phyloP scores from a whole-genome alignment of 2,329 filamentous ascomycete genomes.

The Sporothrix euskadiensis region DNA sequence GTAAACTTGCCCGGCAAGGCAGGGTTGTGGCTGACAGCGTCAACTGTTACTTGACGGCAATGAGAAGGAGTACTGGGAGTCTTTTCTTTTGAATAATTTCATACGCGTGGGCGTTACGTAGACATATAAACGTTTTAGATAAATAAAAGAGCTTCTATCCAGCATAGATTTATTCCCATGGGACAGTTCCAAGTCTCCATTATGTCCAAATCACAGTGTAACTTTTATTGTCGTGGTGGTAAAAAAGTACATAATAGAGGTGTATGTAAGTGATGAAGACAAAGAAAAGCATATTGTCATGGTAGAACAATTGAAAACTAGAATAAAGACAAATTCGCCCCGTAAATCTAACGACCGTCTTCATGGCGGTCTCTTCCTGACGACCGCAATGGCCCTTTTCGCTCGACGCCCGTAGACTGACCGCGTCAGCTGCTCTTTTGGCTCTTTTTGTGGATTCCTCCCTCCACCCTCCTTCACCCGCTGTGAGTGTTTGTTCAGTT shows the following conservation, averaged over 20 bases:
- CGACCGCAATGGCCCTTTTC: neutral
- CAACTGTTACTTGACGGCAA: neutral
- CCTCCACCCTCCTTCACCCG: neutral
- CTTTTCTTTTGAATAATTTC: neutral
- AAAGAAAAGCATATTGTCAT: constrained; percentile 5
- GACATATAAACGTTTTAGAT: neutral
- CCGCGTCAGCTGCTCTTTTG: neutral
- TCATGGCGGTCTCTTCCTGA: neutral
- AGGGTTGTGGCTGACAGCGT: neutral
- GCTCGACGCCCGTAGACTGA: neutral
- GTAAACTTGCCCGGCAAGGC: constrained; percentile 17
- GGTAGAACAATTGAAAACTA: neutral
- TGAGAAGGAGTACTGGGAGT: neutral
- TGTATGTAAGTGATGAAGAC: neutral
- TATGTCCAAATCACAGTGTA: too few relatives aligned
- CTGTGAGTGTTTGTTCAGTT: neutral
- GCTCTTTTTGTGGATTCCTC: neutral
- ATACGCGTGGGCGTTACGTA: neutral
- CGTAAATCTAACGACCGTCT: neutral
- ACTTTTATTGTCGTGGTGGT: too few relatives aligned
- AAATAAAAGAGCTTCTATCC: neutral
- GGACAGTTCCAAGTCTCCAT: too few relatives aligned
- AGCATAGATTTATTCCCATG: neutral
- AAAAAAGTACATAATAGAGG: too few relatives aligned
- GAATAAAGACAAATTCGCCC: constrained; percentile 4